Base-by-base conservation (phyloP, 1,284 basidiomycete species). In the Meripilus lineatus region DNA sequence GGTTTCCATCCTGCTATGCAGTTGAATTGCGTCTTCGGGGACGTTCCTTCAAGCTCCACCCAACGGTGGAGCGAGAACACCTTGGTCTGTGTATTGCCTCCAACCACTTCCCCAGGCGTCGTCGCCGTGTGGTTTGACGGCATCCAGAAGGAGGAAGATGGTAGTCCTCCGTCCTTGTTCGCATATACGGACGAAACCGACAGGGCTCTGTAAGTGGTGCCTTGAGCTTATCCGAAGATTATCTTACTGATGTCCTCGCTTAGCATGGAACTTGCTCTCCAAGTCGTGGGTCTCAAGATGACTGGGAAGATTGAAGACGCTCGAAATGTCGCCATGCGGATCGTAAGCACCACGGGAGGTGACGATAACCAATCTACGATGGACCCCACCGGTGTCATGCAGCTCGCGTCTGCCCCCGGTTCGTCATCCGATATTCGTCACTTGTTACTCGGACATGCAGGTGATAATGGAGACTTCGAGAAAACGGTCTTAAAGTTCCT, bases 271-370 rank as follows among this genome's bases (percentile, higher is more conserved):
- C 77, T 96, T 44, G 93, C 93, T 38, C 70, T 97, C 5, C 92
- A 95, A 60, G 92, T 96, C 7, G 92, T 97, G 21, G 93, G 93
- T 2, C 69, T 96, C 50, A 93, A 95, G 70, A 94, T 96, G 90
- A 96, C 92, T 0, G 93, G 93, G 30, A 89, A 92, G 59, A 84
- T 95, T 42, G 90, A 95, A 56, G 89, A 93, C 46, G 90, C 93
- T 3, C 85, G 89, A 63, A 89, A 93, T 51, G 87, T 95, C 33
- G 93, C 93, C 17, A 81, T 89, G 77, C 77, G 86, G 35, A 90
- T 89, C 50, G 84, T 90, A 32, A 79, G 82, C 28, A 80, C 72
- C 44, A 68, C 79, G 14, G 75, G 73, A 28, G 61, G 64, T 24
- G 77, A 81, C 45, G 65, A 67, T 44, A 64, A 63, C 6, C 65